Percentiles rank a stretch among this genome's conserved stretches.
Conservation (phyloP, 2,329 filamentous ascomycete genomes). For the Aspergillus japonicus region DNA sequence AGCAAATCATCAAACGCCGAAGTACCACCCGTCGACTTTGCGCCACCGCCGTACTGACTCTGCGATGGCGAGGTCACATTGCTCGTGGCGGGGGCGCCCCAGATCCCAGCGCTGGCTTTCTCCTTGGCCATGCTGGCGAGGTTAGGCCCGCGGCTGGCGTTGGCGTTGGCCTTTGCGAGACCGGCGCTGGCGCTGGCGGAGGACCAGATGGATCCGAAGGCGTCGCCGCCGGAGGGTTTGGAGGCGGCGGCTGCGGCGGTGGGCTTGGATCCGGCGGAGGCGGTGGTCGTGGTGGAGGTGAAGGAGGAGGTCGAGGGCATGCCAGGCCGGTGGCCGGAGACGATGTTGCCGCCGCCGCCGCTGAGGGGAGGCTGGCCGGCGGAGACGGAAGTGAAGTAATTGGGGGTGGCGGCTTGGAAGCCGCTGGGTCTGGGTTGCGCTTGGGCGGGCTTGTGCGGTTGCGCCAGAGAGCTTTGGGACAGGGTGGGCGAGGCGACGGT, state of each 20-base stretch:
- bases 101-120: constrained; percentile 91
- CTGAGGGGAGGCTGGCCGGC: constrained; percentile 24
- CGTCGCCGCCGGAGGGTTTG: constrained; percentile 67
- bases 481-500: constrained; percentile 59
- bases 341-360: constrained; percentile 29
- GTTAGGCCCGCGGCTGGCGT: constrained; percentile 66
- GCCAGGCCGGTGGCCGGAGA: constrained; percentile 33
- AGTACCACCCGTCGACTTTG: constrained; percentile 33
- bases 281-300: constrained; percentile 38
- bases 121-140: constrained; percentile 96
- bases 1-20: constrained; percentile 43
- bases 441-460: constrained; percentile 39
- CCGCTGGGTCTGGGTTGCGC: constrained; percentile 56
- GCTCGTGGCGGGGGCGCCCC: constrained; percentile 69
- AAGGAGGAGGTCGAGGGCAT: constrained; percentile 38
- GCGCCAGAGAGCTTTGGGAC: constrained; percentile 43
- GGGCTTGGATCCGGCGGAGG: constrained; percentile 51
- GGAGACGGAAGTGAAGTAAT: constrained; percentile 87
- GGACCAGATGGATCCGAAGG: constrained; percentile 83
- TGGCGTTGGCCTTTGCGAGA: constrained; percentile 69
- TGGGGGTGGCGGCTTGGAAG: constrained; percentile 78
- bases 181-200: constrained; percentile 66
- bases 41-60: constrained; percentile 36
- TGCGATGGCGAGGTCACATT: constrained; percentile 34
- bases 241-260: constrained; percentile 41